A percentile compares a stretch with the other conserved stretches of the same genome.
Evolutionary conservation across 495 filamentous ascomycete genomes (phyloP).

Genomic region (Penicillium subrubescens): DNA sequence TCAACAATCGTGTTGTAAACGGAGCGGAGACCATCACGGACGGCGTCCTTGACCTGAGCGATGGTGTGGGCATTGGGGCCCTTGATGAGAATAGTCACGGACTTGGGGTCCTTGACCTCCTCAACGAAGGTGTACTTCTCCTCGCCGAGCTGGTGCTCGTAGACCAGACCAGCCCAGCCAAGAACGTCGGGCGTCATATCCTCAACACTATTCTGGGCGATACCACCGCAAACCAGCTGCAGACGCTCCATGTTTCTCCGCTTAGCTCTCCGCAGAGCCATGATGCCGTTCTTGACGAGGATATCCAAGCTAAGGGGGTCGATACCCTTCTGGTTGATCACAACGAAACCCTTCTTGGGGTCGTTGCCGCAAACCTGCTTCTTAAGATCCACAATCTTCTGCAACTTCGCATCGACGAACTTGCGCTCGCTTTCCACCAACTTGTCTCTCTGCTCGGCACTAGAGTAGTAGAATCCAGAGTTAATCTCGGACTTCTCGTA

Average conservation of each 20-base stretch:
- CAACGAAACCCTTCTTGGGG: slow-evolving; percentile 91
- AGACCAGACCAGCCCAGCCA: slow-evolving; percentile 94
- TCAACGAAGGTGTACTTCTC: slow-evolving; percentile 99
- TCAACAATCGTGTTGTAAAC: slow-evolving; percentile 99
- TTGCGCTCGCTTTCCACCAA: slow-evolving; percentile 94
- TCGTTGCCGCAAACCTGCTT: slow-evolving; percentile 96
- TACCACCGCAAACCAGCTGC: slow-evolving; percentile 89
- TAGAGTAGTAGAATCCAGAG: slow-evolving; percentile 98
- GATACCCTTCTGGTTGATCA: slow-evolving; percentile 99
- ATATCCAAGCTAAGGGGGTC: slow-evolving; percentile 95
- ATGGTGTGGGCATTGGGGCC: slow-evolving; percentile 97
- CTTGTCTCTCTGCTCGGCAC: slow-evolving; percentile 93
- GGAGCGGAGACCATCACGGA: slow-evolving; percentile 91
- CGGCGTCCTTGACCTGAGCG: slow-evolving; percentile 91
- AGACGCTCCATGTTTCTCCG: slow-evolving; percentile 98
- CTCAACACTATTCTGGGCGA: slow-evolving; percentile 93
- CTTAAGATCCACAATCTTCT: slow-evolving; percentile 98
- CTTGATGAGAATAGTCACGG: slow-evolving; percentile 97
- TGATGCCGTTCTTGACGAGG: slow-evolving; percentile 94
- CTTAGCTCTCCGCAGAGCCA: slow-evolving; percentile 92
- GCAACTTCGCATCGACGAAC: slow-evolving; percentile 94
- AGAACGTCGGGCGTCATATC: slow-evolving; percentile 86
- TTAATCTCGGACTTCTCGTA: slow-evolving; percentile 99
- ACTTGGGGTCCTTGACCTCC: slow-evolving; percentile 98
- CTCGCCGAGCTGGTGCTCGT: slow-evolving; percentile 96